Evolutionary conservation across 192 early-diverging fungal species (phyloP).

Genomic region (Endogone sp.): DNA sequence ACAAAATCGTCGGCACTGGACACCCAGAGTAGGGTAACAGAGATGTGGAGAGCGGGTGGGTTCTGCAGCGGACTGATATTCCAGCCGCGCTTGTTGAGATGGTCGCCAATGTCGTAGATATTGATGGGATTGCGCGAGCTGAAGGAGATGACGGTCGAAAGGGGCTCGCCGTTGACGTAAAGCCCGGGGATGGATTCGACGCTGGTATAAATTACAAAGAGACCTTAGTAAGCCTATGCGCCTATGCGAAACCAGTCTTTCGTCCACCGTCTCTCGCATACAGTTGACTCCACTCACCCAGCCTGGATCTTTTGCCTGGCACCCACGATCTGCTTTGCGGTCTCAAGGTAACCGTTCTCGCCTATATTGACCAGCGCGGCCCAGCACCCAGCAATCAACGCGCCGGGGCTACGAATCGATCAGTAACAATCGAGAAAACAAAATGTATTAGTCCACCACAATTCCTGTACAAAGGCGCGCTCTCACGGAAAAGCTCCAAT

Average conservation of each 20-base stretch:
- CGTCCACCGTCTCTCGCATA: not conserved
- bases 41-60: slow-evolving; percentile 86
- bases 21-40: slow-evolving; percentile 81
- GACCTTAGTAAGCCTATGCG: no score
- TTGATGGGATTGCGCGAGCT: slow-evolving; percentile 63
- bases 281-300: slow-evolving; percentile 42
- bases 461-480: no score
- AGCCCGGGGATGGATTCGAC: slow-evolving; percentile 57
- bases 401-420: slow-evolving; percentile 60
- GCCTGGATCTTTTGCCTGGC: slow-evolving; percentile 64
- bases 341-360: slow-evolving; percentile 77
- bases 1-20: slow-evolving; percentile 68
- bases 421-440: not conserved
- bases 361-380: slow-evolving; percentile 88
- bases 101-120: slow-evolving; percentile 82
- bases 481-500: no score
- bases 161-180: slow-evolving; percentile 81
- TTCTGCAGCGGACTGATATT: slow-evolving; percentile 85
- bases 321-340: slow-evolving; percentile 75
- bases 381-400: slow-evolving; percentile 96
- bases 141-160: slow-evolving; percentile 81
- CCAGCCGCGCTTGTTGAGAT: slow-evolving; percentile 79
- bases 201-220: no score
- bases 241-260: no score
- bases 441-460: not conserved